Base-by-base conservation (phyloP, 306 rosid genomes). In the Ammopiptanthus mongolicus region DNA sequence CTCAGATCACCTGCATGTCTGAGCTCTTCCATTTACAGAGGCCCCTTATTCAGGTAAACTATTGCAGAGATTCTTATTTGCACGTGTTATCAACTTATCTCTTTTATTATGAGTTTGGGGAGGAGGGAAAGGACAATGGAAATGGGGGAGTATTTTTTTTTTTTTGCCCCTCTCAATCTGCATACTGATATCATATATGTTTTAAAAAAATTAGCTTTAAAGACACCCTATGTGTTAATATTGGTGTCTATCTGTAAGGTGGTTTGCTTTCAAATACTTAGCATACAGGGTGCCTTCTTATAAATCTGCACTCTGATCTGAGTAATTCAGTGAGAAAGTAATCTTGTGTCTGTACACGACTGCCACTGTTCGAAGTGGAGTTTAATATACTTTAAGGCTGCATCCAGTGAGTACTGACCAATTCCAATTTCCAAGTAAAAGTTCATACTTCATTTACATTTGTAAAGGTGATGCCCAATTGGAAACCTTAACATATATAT, bases 31-130 rank as follows among this genome's bases (percentile, higher is more conserved):
- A 23, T 60, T 33, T 81, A 85, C 41, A 74, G 68, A 74, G 88
- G 86, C 19, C 88, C 88, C 60, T 22, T 34, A 3, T 85, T 78
- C 81, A 75, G 86, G 86, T 85, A 78, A 22, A 9, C 14, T 17
- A 52, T 23, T 57, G 12, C 64, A 31, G 17, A 2, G 3, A 8
- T 73, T 51, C 66, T 78, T 61, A 18, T 28, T 28, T 18, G 0
- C 31, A 28, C 18, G 60, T 63, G n/a, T 22, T 59, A 2, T 61
- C 47, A n/a, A 10, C 25, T 33, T 63, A 10, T 63, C 47, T 44
- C 1, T 12, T 3, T 13, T 44, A 12, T 44, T 44, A 13, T 0
- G 19, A 5, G 53, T n/a, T 47, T 52, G 58, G 58, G 28, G 58
- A 44, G 28, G 25, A 17, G 22, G 25, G 12, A 19, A 11, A 19